These are phyloP conservation scores for Avena eriantha DNA, from an alignment of 176 grass and related monocot genomes.

Conservation along the genomic window DNA sequence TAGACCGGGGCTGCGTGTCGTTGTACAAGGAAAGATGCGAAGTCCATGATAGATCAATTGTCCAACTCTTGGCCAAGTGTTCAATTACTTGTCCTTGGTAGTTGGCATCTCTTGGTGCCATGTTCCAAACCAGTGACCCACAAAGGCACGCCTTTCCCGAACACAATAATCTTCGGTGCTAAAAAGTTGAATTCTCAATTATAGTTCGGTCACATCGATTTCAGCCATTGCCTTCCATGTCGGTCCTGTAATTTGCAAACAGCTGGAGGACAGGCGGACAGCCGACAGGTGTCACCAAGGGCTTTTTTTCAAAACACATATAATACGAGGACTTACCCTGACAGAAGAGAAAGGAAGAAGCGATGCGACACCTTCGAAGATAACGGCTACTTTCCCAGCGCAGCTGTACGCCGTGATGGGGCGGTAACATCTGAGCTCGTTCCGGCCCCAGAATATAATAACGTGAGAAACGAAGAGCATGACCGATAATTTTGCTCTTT, in stretches of 20 bases:
- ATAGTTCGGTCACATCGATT: not conserved
- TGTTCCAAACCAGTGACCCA: not conserved
- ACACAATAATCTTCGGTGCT: not conserved
- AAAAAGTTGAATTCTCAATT: not conserved
- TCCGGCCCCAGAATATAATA: not conserved
- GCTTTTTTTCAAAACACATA: not conserved
- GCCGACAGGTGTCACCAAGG: not conserved
- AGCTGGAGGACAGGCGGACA: too few relatives aligned
- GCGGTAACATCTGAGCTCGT: not conserved
- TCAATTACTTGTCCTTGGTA: not conserved
- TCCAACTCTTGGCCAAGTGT: not conserved
- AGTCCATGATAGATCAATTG: not conserved
- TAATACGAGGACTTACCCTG: not conserved
- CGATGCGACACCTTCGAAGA: conserved; percentile 26
- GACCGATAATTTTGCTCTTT: not conserved
- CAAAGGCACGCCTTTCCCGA: not conserved
- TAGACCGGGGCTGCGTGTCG: not conserved
- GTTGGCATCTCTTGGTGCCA: not conserved
- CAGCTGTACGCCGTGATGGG: conserved; percentile 7
- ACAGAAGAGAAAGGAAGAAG: not conserved
- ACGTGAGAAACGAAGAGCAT: not conserved
- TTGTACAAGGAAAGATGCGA: not conserved
- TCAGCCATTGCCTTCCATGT: not conserved
- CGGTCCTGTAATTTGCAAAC: not conserved
- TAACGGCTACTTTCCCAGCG: conserved; percentile 42